A percentile compares a stretch with the other conserved stretches of the same genome.
phyloP scores from a whole-genome alignment of 805 yeast genomes.

The Sugiyamaella americana region DNA sequence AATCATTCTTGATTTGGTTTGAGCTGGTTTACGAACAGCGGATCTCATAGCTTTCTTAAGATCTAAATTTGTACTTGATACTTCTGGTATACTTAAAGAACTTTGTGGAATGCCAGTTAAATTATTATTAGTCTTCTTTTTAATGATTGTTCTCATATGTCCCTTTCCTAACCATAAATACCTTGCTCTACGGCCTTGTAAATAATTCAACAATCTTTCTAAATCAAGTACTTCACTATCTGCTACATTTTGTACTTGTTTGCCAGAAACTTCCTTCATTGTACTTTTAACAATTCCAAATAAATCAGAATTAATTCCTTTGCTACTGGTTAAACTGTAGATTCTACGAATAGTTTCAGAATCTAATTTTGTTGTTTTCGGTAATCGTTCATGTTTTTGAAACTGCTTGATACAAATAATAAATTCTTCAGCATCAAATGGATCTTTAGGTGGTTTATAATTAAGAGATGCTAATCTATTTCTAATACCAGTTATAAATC shows the following conservation, averaged over 20 bases:
- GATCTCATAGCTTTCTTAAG: constrained; percentile 17
- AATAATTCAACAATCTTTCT: constrained; percentile 27
- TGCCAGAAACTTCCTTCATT: constrained; percentile 55
- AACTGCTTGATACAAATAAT: constrained; percentile 64
- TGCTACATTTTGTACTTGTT: constrained; percentile 28
- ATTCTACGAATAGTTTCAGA: constrained; percentile 47
- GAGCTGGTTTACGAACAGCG: background rate
- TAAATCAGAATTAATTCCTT: constrained; percentile 33
- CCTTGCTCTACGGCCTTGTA: constrained; percentile 32
- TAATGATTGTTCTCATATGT: constrained; percentile 28
- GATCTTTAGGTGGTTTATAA: constrained; percentile 69
- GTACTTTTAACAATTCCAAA: constrained; percentile 58
- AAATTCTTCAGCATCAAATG: constrained; percentile 69
- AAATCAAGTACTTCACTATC: constrained; percentile 34
- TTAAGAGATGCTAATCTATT: constrained; percentile 54
- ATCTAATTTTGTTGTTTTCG: constrained; percentile 50
- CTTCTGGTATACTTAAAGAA: constrained; percentile 1
- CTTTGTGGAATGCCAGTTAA: constrained; percentile 1
- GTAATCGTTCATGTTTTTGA: constrained; percentile 61
- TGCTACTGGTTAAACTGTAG: constrained; percentile 40
- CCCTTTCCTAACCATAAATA: constrained; percentile 49
- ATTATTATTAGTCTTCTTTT: constrained; percentile 5
- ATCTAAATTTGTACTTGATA: constrained; percentile 8
- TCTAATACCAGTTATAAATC: constrained; percentile 64
- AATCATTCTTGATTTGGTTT: background rate